phyloP scores from a whole-genome alignment of 1,139 yeast species.

The Taiozyma onychis region DNA sequence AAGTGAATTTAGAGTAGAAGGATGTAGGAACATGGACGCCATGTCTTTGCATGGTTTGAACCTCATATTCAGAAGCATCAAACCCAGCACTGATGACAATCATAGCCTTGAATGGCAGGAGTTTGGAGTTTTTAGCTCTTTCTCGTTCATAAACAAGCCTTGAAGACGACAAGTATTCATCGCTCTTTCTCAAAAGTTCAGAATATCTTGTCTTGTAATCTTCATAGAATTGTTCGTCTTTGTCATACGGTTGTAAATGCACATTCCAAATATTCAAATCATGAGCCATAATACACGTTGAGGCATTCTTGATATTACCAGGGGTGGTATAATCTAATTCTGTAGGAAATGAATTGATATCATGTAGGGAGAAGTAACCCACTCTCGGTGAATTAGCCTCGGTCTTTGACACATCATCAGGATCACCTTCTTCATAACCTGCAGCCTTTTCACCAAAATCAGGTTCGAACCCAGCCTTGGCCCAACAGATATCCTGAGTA shows the following conservation, averaged over 20 bases:
- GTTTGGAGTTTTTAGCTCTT: constrained; percentile 37
- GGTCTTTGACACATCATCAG: constrained; percentile 50
- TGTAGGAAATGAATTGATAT: constrained; percentile 82
- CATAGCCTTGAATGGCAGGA: constrained; percentile 58
- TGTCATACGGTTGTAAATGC: constrained; percentile 63
- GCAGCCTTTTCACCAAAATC: constrained; percentile 33
- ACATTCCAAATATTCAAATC: constrained; percentile 82
- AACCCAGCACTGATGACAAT: constrained; percentile 80
- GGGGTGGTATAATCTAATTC: constrained; percentile 74
- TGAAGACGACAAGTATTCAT: constrained; percentile 53
- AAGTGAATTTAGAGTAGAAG: constrained; percentile 69
- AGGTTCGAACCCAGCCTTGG: constrained; percentile 57
- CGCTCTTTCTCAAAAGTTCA: constrained; percentile 60
- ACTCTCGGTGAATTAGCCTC: constrained; percentile 56
- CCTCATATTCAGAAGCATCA: constrained; percentile 84
- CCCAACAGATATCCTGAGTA: constrained; percentile 84
- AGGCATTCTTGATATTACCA: constrained; percentile 68
- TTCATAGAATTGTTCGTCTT: constrained; percentile 57
- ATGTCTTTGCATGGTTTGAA: constrained; percentile 81
- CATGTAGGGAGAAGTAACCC: constrained; percentile 83
- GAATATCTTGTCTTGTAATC: constrained; percentile 61
- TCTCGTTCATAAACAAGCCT: constrained; percentile 23
- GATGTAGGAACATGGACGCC: constrained; percentile 79
- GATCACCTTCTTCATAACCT: constrained; percentile 26
- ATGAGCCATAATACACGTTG: constrained; percentile 77